phyloP scores from a whole-genome alignment of 768 basidiomycete species.

The Boletus pseudo-olivaceus region DNA sequence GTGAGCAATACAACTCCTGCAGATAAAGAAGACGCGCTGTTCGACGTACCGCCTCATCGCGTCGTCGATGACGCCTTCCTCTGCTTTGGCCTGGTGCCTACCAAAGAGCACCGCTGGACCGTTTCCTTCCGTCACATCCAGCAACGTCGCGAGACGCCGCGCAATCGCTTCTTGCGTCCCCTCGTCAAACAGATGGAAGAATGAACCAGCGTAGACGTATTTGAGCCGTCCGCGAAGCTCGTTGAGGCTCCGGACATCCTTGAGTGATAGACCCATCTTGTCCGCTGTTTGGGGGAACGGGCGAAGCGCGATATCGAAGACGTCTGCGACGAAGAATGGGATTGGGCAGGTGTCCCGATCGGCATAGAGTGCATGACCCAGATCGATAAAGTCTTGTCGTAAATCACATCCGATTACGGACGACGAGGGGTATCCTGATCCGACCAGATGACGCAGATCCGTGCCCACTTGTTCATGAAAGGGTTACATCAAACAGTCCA shows the following conservation, averaged over 20 bases:
- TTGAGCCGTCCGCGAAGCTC: not conserved
- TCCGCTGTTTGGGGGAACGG: not conserved
- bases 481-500: not conserved
- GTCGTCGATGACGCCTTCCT: not conserved
- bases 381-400: not conserved
- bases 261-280: not conserved
- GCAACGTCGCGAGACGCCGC: not conserved
- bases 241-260: not conserved
- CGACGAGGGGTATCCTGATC: not conserved
- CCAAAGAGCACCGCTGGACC: not conserved
- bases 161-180: not conserved
- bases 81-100: not conserved
- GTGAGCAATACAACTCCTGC: not conserved
- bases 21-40: too few species aligned
- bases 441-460: not conserved
- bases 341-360: not conserved
- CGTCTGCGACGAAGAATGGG: not conserved
- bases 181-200: not conserved
- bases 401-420: slow-evolving; percentile 2
- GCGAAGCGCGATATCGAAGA: not conserved
- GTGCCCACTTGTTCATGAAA: not conserved
- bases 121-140: not conserved
- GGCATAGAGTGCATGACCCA: not conserved
- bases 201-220: not conserved
- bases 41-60: not conserved